Percentiles rank a stretch among this genome's conserved stretches.
These are phyloP conservation scores for Sugiyamaella neomexicana DNA, from an alignment of 1,139 yeast genomes.

Conservation along the genomic window DNA sequence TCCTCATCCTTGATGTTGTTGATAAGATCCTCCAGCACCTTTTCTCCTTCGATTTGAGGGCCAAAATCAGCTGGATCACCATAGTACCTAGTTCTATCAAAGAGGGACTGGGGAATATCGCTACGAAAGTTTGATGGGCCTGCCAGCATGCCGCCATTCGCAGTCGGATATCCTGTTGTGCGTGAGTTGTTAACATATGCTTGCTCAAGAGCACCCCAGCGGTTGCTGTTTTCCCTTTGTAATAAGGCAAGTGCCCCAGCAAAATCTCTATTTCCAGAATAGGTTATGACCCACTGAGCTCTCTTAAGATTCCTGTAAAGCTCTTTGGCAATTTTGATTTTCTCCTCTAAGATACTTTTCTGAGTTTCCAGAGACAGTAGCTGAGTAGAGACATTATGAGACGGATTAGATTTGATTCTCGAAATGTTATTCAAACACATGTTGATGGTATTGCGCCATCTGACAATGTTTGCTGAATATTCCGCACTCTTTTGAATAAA, in stretches of 20 bases:
- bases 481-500: background rate
- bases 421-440: background rate
- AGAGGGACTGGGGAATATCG: background rate
- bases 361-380: background rate
- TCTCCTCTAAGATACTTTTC: background rate
- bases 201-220: slow-evolving; percentile 2
- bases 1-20: slow-evolving; percentile 69
- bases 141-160: background rate
- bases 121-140: background rate
- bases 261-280: background rate
- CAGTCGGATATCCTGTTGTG: background rate
- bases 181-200: slow-evolving; percentile 2
- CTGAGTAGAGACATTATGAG: background rate
- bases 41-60: slow-evolving; percentile 23
- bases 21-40: slow-evolving; percentile 55
- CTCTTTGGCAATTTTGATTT: background rate
- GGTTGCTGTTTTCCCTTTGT: background rate
- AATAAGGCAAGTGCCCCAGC: background rate
- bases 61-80: background rate
- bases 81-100: background rate
- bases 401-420: background rate
- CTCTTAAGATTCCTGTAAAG: background rate
- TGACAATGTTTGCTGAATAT: background rate
- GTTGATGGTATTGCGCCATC: background rate
- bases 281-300: background rate